Conservation (phyloP, 352 stramenopile species). For the Pythium folliculosum region DNA sequence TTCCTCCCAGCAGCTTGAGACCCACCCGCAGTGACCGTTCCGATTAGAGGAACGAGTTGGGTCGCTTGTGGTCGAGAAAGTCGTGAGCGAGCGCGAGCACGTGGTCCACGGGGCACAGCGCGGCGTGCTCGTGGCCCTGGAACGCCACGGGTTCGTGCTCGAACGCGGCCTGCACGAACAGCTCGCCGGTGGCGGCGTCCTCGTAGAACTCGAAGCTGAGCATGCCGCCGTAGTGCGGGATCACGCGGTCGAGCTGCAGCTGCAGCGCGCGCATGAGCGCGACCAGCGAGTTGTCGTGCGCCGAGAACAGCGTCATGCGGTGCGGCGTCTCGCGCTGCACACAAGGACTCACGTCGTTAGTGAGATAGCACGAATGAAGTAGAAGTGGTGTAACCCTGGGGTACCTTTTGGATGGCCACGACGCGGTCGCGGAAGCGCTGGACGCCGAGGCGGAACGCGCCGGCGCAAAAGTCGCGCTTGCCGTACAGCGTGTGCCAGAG, state of each 20-base stretch:
- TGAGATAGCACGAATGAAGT: not conserved
- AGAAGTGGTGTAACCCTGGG: not conserved
- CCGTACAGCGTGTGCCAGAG: slow-evolving; percentile 77
- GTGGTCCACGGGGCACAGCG: slow-evolving; percentile 60
- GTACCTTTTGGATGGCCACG: slow-evolving; percentile 42
- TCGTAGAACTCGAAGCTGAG: slow-evolving; percentile 72
- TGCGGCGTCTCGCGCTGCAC: slow-evolving; percentile 28
- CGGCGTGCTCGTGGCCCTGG: slow-evolving; percentile 36
- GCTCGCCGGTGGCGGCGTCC: slow-evolving; percentile 38
- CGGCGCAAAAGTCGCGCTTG: slow-evolving; percentile 62
- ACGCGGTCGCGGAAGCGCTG: slow-evolving; percentile 57
- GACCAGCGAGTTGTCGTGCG: slow-evolving; percentile 82
- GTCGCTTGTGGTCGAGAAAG: slow-evolving; percentile 42
- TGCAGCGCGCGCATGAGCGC: slow-evolving; percentile 66
- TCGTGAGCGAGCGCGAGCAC: slow-evolving; percentile 47
- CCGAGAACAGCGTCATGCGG: slow-evolving; percentile 76
- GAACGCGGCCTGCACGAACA: slow-evolving; percentile 57
- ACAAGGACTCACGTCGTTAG: not conserved
- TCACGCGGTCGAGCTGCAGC: slow-evolving; percentile 48
- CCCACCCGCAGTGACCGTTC: not conserved
- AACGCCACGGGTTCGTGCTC: slow-evolving; percentile 54
- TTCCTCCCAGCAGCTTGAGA: too few relatives aligned
- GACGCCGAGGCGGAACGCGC: slow-evolving; percentile 61
- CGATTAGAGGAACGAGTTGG: slow-evolving; percentile 7
- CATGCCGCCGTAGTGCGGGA: slow-evolving; percentile 74